These are phyloP conservation scores for Scheffersomyces insectosa DNA, from an alignment of 1,139 yeast species.

Conservation along the genomic window DNA sequence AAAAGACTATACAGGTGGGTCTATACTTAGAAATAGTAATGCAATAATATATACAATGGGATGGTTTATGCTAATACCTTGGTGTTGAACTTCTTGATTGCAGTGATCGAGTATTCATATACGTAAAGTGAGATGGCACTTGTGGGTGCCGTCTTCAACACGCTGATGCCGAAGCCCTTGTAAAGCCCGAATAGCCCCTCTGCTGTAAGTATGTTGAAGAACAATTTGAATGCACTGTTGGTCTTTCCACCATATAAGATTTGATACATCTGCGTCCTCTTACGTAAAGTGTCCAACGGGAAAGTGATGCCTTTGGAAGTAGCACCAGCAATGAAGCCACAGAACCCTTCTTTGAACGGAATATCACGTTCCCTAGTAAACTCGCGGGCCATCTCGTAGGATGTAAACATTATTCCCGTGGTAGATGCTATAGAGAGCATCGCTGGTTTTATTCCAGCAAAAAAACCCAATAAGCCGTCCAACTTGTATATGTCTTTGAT, in stretches of 20 bases:
- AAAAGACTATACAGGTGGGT: too few species aligned
- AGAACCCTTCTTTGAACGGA: conserved; percentile 58
- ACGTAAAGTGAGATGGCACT: conserved; percentile 76
- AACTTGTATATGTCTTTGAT: conserved; percentile 38
- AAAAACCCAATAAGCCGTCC: conserved; percentile 62
- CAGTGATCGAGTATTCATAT: conserved; percentile 50
- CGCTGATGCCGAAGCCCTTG: conserved; percentile 68
- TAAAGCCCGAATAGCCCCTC: conserved; percentile 74
- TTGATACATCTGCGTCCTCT: conserved; percentile 70
- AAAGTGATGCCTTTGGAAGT: conserved; percentile 72
- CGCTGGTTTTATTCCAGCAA: conserved; percentile 65
- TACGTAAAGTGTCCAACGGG: conserved; percentile 83
- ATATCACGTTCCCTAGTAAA: conserved; percentile 25
- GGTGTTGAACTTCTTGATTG: conserved; percentile 5
- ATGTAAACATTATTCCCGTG: conserved; percentile 69
- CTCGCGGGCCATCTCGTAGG: conserved; percentile 54
- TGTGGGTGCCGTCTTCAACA: conserved; percentile 79
- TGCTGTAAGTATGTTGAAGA: conserved; percentile 40
- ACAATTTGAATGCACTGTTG: conserved; percentile 19
- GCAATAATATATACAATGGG: too few species aligned
- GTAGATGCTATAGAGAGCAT: conserved; percentile 62
- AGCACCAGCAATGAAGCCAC: conserved; percentile 79
- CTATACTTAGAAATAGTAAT: too few species aligned
- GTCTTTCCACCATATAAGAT: conserved; percentile 12
- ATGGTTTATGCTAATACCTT: neutral